Evolutionary conservation across 2,329 filamentous ascomycete species (phyloP).

Genomic region (Aureobasidium lini): DNA sequence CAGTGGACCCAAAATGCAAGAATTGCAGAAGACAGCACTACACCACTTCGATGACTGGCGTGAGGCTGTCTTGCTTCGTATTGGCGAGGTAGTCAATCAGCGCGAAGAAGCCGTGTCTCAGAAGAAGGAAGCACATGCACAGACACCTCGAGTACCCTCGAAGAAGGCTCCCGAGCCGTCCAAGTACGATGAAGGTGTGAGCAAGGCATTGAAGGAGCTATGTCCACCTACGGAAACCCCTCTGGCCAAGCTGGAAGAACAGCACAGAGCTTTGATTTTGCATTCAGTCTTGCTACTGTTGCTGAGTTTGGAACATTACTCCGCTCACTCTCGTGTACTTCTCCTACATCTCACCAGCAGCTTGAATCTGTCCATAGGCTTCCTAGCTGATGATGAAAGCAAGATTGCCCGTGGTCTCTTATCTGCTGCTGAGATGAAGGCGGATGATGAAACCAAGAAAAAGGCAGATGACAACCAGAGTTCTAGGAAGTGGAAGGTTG

Average conservation of each 20-base stretch:
- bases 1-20: conserved; percentile 45
- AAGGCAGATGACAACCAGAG: conserved; percentile 61
- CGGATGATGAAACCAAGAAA: conserved; percentile 68
- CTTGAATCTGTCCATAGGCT: conserved; percentile 25
- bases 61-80: conserved; percentile 57
- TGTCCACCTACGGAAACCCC: conserved; percentile 33
- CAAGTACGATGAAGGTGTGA: conserved; percentile 24
- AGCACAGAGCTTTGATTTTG: conserved; percentile 29
- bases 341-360: conserved; percentile 29
- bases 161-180: conserved; percentile 16
- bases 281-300: conserved; percentile 31
- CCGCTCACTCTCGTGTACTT: conserved; percentile 30
- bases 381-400: conserved; percentile 43
- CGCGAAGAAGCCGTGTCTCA: conserved; percentile 26
- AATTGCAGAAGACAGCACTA: conserved; percentile 63
- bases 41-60: conserved; percentile 77
- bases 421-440: conserved; percentile 69
- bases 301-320: conserved; percentile 33
- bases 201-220: conserved; percentile 23
- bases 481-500: conserved; percentile 70
- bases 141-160: conserved; percentile 26
- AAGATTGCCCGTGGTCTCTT: conserved; percentile 69
- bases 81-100: conserved; percentile 57
- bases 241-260: conserved; percentile 28
- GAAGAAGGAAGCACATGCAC: conserved; percentile 31